These are phyloP conservation scores for Kickxella alabastrina DNA, from an alignment of 192 early-diverging fungal species.

Conservation along the genomic window DNA sequence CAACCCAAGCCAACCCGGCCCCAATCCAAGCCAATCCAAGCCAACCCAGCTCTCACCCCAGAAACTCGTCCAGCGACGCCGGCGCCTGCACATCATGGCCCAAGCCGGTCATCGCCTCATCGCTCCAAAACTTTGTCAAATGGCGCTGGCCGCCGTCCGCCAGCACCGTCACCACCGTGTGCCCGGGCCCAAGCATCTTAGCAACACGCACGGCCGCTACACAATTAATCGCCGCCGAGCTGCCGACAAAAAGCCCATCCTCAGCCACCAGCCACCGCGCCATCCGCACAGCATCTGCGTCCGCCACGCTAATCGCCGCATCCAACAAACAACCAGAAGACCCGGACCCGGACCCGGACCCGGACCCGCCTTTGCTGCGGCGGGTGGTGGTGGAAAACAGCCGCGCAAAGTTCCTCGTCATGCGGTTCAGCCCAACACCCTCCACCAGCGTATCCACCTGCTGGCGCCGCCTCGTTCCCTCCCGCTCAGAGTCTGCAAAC, in stretches of 20 bases:
- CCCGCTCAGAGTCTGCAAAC: slow-evolving; percentile 83
- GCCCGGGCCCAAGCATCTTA: slow-evolving; percentile 75
- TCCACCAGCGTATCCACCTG: slow-evolving; percentile 98
- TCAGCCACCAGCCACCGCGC: slow-evolving; percentile 68
- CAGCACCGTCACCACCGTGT: slow-evolving; percentile 87
- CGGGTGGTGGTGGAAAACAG: neutral
- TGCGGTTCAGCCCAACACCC: slow-evolving; percentile 91
- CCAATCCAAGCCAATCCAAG: too few relatives aligned
- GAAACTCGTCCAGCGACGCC: slow-evolving; percentile 22
- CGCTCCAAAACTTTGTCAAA: slow-evolving; percentile 90
- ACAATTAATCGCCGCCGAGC: slow-evolving; percentile 87
- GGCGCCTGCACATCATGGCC: slow-evolving; percentile 13
- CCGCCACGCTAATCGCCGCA: slow-evolving; percentile 79
- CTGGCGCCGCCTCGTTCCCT: slow-evolving; percentile 85
- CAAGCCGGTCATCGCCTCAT: slow-evolving; percentile 21
- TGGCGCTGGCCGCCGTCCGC: slow-evolving; percentile 90
- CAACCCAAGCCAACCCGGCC: too few relatives aligned
- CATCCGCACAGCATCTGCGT: slow-evolving; percentile 89
- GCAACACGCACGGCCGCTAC: slow-evolving; percentile 83
- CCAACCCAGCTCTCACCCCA: too few relatives aligned
- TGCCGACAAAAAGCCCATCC: slow-evolving; percentile 80
- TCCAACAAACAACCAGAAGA: slow-evolving; percentile 55
- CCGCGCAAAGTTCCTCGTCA: slow-evolving; percentile 79
- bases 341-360: neutral
- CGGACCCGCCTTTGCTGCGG: too few relatives aligned